Conservation (phyloP, 2,329 filamentous ascomycete species). For the Colletotrichum sp. region DNA sequence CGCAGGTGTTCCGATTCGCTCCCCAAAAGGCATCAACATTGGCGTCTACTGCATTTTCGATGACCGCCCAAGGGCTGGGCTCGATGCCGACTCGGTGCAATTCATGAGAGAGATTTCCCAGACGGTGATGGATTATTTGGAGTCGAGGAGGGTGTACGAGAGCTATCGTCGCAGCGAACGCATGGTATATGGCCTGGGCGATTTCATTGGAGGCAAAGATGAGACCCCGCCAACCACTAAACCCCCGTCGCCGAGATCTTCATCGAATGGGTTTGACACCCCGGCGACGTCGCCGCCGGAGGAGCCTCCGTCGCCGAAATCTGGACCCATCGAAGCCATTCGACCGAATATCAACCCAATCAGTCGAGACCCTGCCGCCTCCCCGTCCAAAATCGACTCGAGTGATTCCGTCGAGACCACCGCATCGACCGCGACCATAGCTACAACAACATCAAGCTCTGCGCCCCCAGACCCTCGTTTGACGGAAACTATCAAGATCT, state of each 20-base stretch:
- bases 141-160: slow-evolving; percentile 34
- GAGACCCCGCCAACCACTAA: not conserved
- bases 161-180: slow-evolving; percentile 36
- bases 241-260: not conserved
- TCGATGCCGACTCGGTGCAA: slow-evolving; percentile 31
- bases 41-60: slow-evolving; percentile 43
- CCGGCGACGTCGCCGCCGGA: not conserved
- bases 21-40: slow-evolving; percentile 45
- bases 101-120: slow-evolving; percentile 34
- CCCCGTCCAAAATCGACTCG: slow-evolving; percentile 1
- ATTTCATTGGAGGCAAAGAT: slow-evolving; percentile 38
- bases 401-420: slow-evolving; percentile 17
- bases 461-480: slow-evolving; percentile 19
- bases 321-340: not conserved
- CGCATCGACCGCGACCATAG: slow-evolving; percentile 2
- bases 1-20: slow-evolving; percentile 46
- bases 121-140: slow-evolving; percentile 43
- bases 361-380: not conserved
- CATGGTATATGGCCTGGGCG: slow-evolving; percentile 40
- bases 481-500: slow-evolving; percentile 29
- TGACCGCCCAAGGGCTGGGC: slow-evolving; percentile 27
- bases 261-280: not conserved
- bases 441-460: slow-evolving; percentile 16
- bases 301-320: not conserved
- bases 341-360: slow-evolving; percentile 16